phyloP scores from a whole-genome alignment of 2,329 filamentous ascomycete genomes.

The Hypoxylon sp. region DNA sequence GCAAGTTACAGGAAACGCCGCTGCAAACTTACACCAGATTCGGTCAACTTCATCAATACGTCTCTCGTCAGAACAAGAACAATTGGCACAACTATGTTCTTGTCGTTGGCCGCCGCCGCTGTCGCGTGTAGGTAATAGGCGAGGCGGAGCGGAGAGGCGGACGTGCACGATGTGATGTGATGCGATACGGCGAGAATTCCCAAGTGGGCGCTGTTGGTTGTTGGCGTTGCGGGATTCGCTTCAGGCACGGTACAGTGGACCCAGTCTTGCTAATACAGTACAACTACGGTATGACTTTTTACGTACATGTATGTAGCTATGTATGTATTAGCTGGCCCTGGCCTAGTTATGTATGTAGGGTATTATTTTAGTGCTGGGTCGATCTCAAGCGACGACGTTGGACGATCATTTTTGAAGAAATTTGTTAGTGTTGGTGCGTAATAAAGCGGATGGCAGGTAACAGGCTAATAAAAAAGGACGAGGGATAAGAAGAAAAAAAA shows the following conservation, averaged over 20 bases:
- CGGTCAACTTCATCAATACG: constrained; percentile 19
- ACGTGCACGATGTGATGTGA: constrained; percentile 36
- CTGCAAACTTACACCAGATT: constrained; percentile 8
- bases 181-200: constrained; percentile 31
- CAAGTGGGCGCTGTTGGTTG: constrained; percentile 27
- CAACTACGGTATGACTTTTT: constrained; percentile 30
- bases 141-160: constrained; percentile 24
- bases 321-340: constrained; percentile 20
- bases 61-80: constrained; percentile 14
- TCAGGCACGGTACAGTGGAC: constrained; percentile 23
- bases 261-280: constrained; percentile 18
- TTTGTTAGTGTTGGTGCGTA: constrained; percentile 28
- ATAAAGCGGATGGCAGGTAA: constrained; percentile 34
- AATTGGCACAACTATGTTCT: constrained; percentile 23
- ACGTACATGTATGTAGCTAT: constrained; percentile 8
- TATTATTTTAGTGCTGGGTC: constrained; percentile 31
- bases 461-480: constrained; percentile 29
- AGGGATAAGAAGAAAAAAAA: constrained; percentile 12
- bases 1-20: constrained; percentile 4
- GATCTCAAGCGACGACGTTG: constrained; percentile 27
- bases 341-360: constrained; percentile 17
- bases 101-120: constrained; percentile 6
- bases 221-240: constrained; percentile 37
- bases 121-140: constrained; percentile 25
- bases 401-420: constrained; percentile 29